Evolutionary conservation across 495 filamentous ascomycete genomes (phyloP), one percentile per base, ranked within the genome.

Genomic region (Podospora pseudopauciseta): DNA sequence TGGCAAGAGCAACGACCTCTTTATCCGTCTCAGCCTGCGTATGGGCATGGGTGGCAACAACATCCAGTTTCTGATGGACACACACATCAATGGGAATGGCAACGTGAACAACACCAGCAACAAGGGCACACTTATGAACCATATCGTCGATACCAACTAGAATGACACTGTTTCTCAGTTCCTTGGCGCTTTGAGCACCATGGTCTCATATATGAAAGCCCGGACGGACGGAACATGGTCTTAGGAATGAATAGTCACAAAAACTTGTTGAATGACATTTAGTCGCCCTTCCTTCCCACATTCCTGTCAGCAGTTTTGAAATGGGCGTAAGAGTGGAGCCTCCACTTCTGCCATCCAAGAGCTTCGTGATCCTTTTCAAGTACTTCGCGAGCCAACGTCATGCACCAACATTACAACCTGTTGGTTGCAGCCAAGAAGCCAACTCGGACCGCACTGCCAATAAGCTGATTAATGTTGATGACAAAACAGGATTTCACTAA

Each of bases 381-480:
- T 13, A 49, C 7, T 13, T 1, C 15, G 39, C 9, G 15, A 49
- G 39, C 39, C 39, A 49, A 49, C 39, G 39, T 49, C 9, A 49
- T 80, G 78, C 70, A 81, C 80, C 13, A 67, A 72, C 13, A 72
- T 23, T 86, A n/a, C 34, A 80, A 86, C 58, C 76, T 87, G 11
- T 63, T 87, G 30, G 78, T 86, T 30, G 85, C 39, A 49, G 39
- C 39, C 39, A 49, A 49, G 39, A 49, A 49, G 39, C 39, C 39
- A 49, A 86, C 63, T 69, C 72, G 3, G 85, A 84, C 2, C 68
- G 60, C 72, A 84, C 83, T 68, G 78, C 78, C 57, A 70, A 82
- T 49, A 68, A 72, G 7, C 82, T 81, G 16, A 76, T 67, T 49
- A 49, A 49, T 49, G 5, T 16, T 49, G 39, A 49, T 49, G 39